Conservation (phyloP, 2,329 filamentous ascomycete genomes). For the Diaporthe sp. region DNA sequence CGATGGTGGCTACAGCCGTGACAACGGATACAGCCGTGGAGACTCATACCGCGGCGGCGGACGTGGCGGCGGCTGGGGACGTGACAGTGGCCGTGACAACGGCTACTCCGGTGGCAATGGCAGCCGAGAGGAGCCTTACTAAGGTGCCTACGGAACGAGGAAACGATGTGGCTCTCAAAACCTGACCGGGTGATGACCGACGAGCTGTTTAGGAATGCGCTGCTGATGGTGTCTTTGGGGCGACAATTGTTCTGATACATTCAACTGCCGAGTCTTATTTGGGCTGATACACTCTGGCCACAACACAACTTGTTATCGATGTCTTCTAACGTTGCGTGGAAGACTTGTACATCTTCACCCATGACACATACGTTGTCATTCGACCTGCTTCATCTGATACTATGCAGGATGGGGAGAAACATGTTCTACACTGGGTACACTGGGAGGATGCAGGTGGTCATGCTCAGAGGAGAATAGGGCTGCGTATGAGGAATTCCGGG, state of each 20-base stretch:
- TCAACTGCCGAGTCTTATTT: background rate
- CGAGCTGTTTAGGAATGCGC: background rate
- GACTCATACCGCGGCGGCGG: constrained; percentile 34
- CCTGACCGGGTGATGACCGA: background rate
- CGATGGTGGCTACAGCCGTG: constrained; percentile 14
- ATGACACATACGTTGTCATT: background rate
- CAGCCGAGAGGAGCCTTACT: constrained; percentile 29
- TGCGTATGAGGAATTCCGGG: background rate
- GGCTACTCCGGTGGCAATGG: constrained; percentile 29
- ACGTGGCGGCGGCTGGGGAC: constrained; percentile 33
- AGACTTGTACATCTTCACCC: background rate
- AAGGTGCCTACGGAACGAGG: background rate
- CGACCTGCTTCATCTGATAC: background rate
- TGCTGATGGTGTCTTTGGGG: background rate
- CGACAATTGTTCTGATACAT: constrained; percentile 13
- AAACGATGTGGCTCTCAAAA: background rate
- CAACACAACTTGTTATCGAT: background rate
- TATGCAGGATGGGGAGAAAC: background rate
- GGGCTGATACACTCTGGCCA: constrained; percentile 14
- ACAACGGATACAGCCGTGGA: constrained; percentile 25
- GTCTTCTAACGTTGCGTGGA: background rate
- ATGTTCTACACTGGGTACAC: background rate
- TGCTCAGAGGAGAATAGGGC: background rate
- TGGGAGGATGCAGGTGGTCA: no score
- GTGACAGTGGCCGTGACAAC: constrained; percentile 25